Evolutionary conservation across 2,329 filamentous ascomycete genomes (phyloP).

Genomic region (Teratosphaeria destructans): DNA sequence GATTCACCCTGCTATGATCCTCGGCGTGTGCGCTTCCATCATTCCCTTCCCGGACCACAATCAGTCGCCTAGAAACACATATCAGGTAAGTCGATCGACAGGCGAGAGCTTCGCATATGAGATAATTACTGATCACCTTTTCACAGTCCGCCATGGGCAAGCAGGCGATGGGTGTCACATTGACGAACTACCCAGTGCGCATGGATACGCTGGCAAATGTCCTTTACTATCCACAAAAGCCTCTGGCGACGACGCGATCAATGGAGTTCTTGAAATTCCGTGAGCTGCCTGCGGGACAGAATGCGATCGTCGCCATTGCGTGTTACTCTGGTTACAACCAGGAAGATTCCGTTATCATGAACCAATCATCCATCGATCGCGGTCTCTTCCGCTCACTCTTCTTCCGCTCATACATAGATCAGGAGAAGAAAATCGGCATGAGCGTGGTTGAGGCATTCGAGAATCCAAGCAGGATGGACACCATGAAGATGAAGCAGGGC

Average conservation of each 20-base stretch:
- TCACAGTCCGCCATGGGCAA: constrained; percentile 99
- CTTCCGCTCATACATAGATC: constrained; percentile 94
- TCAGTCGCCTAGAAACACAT: constrained; percentile 94
- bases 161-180: constrained; percentile 98
- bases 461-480: constrained; percentile 82
- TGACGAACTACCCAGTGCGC: constrained; percentile 91
- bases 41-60: constrained; percentile 99
- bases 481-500: constrained; percentile 74
- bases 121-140: not conserved
- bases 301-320: constrained; percentile 94
- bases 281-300: constrained; percentile 91
- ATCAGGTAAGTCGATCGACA: constrained; percentile 1
- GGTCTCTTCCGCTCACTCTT: constrained; percentile 95
- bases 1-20: constrained; percentile 97
- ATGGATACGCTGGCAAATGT: constrained; percentile 99
- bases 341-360: constrained; percentile 99
- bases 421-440: constrained; percentile 91
- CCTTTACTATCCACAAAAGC: constrained; percentile 97
- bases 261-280: constrained; percentile 99
- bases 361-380: constrained; percentile 96
- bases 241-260: constrained; percentile 84
- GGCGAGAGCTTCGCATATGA: constrained; percentile 1
- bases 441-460: constrained; percentile 90
- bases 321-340: constrained; percentile 99
- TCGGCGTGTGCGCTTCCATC: constrained; percentile 96